Evolutionary conservation across 1,284 basidiomycete species (phyloP).

Genomic region (Pseudozyma flocculosa): DNA sequence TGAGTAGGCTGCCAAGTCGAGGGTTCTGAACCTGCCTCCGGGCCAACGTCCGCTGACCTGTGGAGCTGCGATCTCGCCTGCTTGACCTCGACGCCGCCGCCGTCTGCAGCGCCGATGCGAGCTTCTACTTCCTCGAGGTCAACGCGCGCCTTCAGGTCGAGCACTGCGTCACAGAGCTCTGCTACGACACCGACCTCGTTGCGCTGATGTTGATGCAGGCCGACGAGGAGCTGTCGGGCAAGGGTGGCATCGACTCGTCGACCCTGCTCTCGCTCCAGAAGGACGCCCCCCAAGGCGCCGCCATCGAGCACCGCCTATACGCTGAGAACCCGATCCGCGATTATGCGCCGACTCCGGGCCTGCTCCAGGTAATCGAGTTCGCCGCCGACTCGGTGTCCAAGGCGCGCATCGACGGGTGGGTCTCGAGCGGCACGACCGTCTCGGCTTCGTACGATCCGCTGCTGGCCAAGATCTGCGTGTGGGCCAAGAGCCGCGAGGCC

Average conservation of each 20-base stretch:
- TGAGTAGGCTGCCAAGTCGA: too few relatives aligned
- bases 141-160: too few relatives aligned
- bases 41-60: too few relatives aligned
- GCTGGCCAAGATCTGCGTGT: constrained; percentile 61
- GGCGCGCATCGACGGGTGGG: constrained; percentile 64
- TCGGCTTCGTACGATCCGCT: constrained; percentile 68
- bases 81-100: too few relatives aligned
- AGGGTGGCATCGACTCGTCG: constrained; percentile 59
- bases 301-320: constrained; percentile 70
- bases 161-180: too few relatives aligned
- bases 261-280: constrained; percentile 52
- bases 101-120: too few relatives aligned
- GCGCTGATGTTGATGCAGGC: too few relatives aligned
- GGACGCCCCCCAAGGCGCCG: constrained; percentile 52
- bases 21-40: too few relatives aligned
- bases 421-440: constrained; percentile 64
- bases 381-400: constrained; percentile 49
- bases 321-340: constrained; percentile 67
- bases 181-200: too few relatives aligned
- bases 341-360: constrained; percentile 68
- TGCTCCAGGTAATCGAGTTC: constrained; percentile 61
- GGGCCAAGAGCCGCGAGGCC: constrained; percentile 59
- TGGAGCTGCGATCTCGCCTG: too few relatives aligned
- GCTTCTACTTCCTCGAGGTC: too few relatives aligned
- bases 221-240: too few relatives aligned